Base-by-base conservation (phyloP, 2,329 filamentous ascomycete genomes). In the Diaporthe vaccinii region DNA sequence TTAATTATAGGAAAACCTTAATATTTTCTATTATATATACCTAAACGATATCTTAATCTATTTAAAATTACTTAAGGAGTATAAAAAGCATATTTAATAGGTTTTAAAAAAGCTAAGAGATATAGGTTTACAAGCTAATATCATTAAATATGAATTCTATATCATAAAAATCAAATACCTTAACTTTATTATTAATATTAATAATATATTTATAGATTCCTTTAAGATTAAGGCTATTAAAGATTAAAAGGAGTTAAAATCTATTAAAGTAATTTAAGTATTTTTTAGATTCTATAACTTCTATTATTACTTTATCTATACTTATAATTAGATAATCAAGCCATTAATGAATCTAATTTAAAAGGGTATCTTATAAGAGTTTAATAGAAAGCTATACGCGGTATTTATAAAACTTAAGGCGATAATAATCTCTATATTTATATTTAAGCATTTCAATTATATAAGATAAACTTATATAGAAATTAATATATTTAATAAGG, bases 131-230 rank as follows among this genome's bases (percentile, higher is more conserved):
- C 10, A n/a, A n/a, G n/a, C n/a, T n/a, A n/a, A n/a, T n/a, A n/a
- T n/a, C n/a, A n/a, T n/a, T n/a, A n/a, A n/a, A 1, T 51, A 51
- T n/a, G 10, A 25, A 69, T 25, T 15, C 55, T 22, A 55, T 58
- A 58, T 58, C 36, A 57, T 70, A 57, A 57, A 70, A 44, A 57
- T 22, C n/a, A 70, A 57, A 34, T 57, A 36, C 20, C 20, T 70
- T 4, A 20, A 8, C 5, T 70, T 70, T 70, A 69, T 69, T 36
- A 36, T 69, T 55, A 55, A n/a, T 55, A 69, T 10, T 17, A 55
- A 69, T 41, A 57, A 10, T 5, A 55, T 69, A 22, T 22, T 28
- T 39, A 57, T 70, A 39, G 36, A 57, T 15, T 7, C 8, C 6
- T 55, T 25, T 25, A 57, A 70, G 17, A n/a, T 70, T 31, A 31